phyloP scores from a whole-genome alignment of 768 basidiomycete species.

The Pleurotus salmoneostramineus region DNA sequence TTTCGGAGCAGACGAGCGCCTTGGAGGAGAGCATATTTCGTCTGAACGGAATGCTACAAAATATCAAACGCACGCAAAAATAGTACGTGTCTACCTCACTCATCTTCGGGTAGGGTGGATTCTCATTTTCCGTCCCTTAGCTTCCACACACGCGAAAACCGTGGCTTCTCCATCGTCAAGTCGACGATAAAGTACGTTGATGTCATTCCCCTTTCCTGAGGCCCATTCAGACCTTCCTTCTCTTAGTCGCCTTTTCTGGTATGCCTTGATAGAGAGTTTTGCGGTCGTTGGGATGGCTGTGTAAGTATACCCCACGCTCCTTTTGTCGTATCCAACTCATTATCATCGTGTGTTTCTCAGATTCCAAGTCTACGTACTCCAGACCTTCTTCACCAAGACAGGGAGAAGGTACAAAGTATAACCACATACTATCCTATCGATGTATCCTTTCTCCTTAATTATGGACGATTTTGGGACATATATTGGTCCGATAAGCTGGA shows the following conservation, averaged over 20 bases:
- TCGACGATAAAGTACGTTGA: constrained; percentile 75
- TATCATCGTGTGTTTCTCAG: constrained; percentile 31
- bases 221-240: not conserved
- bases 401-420: constrained; percentile 88
- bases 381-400: constrained; percentile 96
- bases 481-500: not conserved
- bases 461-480: not conserved
- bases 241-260: constrained; percentile 87
- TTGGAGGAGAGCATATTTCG: constrained; percentile 96
- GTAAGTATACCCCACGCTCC: constrained; percentile 43
- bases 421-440: constrained; percentile 3
- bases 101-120: not conserved
- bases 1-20: constrained; percentile 88
- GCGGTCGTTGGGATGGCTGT: constrained; percentile 83
- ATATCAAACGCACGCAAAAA: constrained; percentile 91
- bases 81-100: constrained; percentile 53
- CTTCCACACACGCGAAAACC: constrained; percentile 91
- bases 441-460: not conserved
- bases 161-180: constrained; percentile 90
- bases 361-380: constrained; percentile 86
- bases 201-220: not conserved
- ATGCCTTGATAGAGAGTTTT: constrained; percentile 76
- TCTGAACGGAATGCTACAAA: constrained; percentile 81
- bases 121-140: constrained; percentile 31
- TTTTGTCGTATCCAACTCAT: constrained; percentile 1